These are phyloP conservation scores for Lepiota brunneoincarnata DNA, from an alignment of 768 basidiomycete genomes.

Conservation along the genomic window DNA sequence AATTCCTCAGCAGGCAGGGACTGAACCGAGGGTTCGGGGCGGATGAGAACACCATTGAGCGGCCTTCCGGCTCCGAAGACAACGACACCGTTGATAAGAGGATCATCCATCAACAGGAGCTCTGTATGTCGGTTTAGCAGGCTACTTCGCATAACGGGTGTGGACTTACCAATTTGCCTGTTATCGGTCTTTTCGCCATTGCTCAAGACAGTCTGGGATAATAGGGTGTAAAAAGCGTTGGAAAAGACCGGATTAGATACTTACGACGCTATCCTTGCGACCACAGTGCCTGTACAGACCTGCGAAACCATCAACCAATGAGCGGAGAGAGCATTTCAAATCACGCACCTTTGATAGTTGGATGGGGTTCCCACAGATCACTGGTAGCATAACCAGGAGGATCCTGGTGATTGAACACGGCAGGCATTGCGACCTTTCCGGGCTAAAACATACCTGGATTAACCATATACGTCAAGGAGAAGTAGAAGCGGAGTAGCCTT, in stretches of 20 bases:
- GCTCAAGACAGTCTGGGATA: conserved; percentile 24
- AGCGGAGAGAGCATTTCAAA: background rate
- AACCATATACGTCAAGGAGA: background rate
- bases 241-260: background rate
- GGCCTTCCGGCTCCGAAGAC: conserved; percentile 23
- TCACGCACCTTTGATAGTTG: conserved; percentile 13
- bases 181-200: conserved; percentile 29
- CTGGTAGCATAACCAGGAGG: conserved; percentile 18
- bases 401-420: conserved; percentile 18
- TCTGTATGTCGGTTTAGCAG: conserved; percentile 13
- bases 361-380: conserved; percentile 21
- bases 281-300: conserved; percentile 19
- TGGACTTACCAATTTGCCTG: conserved; percentile 22
- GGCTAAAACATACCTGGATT: conserved; percentile 9
- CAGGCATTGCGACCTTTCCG: conserved; percentile 13
- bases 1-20: conserved; percentile 6
- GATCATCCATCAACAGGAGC: conserved; percentile 16
- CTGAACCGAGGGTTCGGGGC: conserved; percentile 7
- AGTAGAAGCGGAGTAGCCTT: background rate
- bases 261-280: conserved; percentile 20
- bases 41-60: conserved; percentile 22
- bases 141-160: background rate
- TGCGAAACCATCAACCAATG: background rate
- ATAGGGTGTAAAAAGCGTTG: background rate
- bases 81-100: conserved; percentile 16